Evolutionary conservation across 192 early-diverging fungal species (phyloP), one percentile per base, ranked within the genome.

Genomic region (Paraglomus occultum): DNA sequence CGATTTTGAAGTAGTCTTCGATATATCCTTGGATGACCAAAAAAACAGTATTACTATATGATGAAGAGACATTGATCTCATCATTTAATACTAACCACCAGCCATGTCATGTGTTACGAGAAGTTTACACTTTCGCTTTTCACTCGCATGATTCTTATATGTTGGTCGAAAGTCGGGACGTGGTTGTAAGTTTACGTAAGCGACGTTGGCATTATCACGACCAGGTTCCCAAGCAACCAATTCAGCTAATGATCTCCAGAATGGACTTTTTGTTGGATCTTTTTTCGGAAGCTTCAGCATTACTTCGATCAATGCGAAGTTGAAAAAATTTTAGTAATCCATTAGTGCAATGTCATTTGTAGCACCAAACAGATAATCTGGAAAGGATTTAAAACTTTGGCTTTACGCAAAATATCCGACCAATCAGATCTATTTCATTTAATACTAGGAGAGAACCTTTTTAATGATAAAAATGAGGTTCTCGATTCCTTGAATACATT

Each of bases 41-140:
- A 6, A n/a, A 43, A 31, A 8, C 40, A n/a, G 40, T 4, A 31
- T 17, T 55, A 17, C 11, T 22, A 44, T 58, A 58, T 6, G 46
- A 47, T 14, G 12, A 17, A 44, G 42, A 15, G 4, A 31, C 10
- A 45, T 55, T 12, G 40, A 31, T n/a, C 67, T 50, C 15, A 42
- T 9, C 9, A 22, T 15, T 68, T 11, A 39, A 14, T 11, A 31
- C 18, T 76, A 74, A 76, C 84, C 85, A 59, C 82, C 81, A 8
- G 81, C 84, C 83, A 87, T 85, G 72, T 90, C 88, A 73, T 90
- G 88, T 48, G 84, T 86, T 1, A 84, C 59, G 8, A 88, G 52
- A 12, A 89, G 52, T 17, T 72, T 67, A 48, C 60, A 72, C 40
- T 74, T 66, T 43, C 44, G 55, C 31, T 60, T 38, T 22, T 49